Evolutionary conservation across 164 flowering plant genomes (phyloP).

Genomic region (Chimonanthus praecox): DNA sequence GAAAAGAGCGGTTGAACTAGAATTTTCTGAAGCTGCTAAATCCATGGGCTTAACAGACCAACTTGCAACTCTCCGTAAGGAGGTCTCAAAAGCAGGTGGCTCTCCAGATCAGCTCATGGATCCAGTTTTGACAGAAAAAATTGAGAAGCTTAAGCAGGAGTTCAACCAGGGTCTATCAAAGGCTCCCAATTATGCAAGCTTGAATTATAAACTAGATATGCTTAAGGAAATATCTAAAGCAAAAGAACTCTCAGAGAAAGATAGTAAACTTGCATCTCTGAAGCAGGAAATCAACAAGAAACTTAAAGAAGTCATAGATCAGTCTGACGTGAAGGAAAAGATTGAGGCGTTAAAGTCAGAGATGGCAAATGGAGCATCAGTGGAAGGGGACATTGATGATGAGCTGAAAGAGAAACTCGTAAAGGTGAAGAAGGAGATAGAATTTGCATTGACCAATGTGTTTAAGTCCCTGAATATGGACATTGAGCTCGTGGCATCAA

Average conservation of each 20-base stretch:
- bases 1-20: slow-evolving; percentile 55
- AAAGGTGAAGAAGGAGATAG: slow-evolving; percentile 44
- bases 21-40: slow-evolving; percentile 54
- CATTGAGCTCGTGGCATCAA: slow-evolving; percentile 26
- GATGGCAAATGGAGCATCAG: slow-evolving; percentile 31
- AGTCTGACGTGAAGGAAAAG: slow-evolving; percentile 44
- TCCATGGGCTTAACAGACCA: slow-evolving; percentile 51
- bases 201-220: slow-evolving; percentile 54
- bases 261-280: slow-evolving; percentile 23
- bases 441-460: slow-evolving; percentile 33
- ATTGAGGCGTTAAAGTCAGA: slow-evolving; percentile 43
- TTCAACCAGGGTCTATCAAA: slow-evolving; percentile 37
- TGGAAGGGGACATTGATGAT: slow-evolving; percentile 28
- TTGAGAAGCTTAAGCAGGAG: slow-evolving; percentile 47
- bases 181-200: slow-evolving; percentile 61
- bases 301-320: slow-evolving; percentile 35
- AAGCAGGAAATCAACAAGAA: slow-evolving; percentile 51
- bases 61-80: slow-evolving; percentile 37
- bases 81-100: slow-evolving; percentile 40
- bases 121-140: slow-evolving; percentile 35
- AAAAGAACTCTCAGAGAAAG: slow-evolving; percentile 35
- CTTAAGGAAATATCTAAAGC: slow-evolving; percentile 52
- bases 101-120: slow-evolving; percentile 29
- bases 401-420: slow-evolving; percentile 45
- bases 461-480: slow-evolving; percentile 48